Base-by-base conservation (phyloP, 805 yeast genomes). In the Saccharomycopsis sp. region DNA sequence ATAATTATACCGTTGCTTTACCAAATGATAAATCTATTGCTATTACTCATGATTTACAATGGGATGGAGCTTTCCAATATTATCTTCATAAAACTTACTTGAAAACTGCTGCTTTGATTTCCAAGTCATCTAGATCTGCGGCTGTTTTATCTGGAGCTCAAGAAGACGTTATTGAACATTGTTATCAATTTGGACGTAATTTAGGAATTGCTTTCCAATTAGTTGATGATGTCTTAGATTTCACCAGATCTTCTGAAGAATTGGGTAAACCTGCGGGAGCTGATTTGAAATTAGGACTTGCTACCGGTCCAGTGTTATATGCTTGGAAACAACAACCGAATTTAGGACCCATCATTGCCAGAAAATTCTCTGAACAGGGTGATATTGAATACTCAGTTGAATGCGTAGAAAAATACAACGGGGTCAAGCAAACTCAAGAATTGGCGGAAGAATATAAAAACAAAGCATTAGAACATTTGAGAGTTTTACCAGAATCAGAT, bases 221-320 rank as follows among this genome's bases (percentile, higher is more conserved):
- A 44, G 94, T 92, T 15, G 98, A 92, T 61, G 98, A 92, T 60
- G 77, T 89, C 79, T 70, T 92, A 49, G 98, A 92, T 61, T 92
- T 85, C 59, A 86, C 96, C 0, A 78, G 86, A n/a, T 76, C 88
- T 23, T 84, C 85, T 15, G 74, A 74, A 31, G 76, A 83, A 38
- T 64, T 92, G 43, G 98, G 98, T 28, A 92, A 92, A 59, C 97
- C 98, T 2, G 79, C 95, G 6, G 95, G 92, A 51, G 96, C 96
- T 3, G 98, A 92, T 62, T 69, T 92, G 51, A 76, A 88, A 58
- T 67, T 92, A 33, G 98, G 98, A 0, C 70, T 92, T 51, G 97
- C 97, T 1, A 92, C 98, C 1, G 97, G 96, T 0, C 98, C 98
- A 1, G 87, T 89, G 2, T 64, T 92, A 40, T 92, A 71, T 60